Evolutionary conservation across 208 protist species (phyloP).

Genomic region (Acanthamoeba lenticulata): DNA sequence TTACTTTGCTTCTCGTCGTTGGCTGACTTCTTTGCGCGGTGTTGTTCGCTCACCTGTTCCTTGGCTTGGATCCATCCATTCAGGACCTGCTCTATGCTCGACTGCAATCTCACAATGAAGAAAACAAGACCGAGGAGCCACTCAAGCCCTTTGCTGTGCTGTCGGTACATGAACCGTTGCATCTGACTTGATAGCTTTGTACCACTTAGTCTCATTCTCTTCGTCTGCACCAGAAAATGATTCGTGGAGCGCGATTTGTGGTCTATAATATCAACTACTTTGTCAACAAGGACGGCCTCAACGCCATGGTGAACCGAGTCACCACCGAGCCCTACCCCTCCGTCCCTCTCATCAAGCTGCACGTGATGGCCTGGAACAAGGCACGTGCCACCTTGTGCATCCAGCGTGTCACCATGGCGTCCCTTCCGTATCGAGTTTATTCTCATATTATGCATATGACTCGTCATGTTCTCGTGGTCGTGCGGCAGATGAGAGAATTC

Average conservation of each 20-base stretch:
- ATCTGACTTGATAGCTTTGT: not conserved
- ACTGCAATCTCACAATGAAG: conserved; percentile 8
- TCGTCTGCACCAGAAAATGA: not conserved
- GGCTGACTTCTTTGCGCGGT: not conserved
- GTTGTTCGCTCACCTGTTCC: not conserved
- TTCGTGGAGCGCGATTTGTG: not conserved
- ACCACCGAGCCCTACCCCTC: not conserved
- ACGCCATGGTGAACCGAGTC: conserved; percentile 44
- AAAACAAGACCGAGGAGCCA: not conserved
- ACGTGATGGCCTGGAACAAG: not conserved
- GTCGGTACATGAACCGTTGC: not conserved
- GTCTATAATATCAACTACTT: conserved; percentile 65
- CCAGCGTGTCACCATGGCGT: too few species aligned
- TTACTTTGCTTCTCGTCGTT: not conserved
- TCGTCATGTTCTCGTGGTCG: not conserved
- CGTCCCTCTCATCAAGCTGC: conserved; percentile 4
- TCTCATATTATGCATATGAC: not conserved
- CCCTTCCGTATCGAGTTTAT: not conserved
- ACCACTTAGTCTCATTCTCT: not conserved
- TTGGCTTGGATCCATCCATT: not conserved
- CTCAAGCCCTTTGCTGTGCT: not conserved
- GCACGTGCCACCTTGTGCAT: not conserved
- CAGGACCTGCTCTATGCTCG: conserved; percentile 20
- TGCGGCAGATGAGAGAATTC: not conserved
- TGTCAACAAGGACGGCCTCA: conserved; percentile 39